Conservation (phyloP, 768 basidiomycete genomes). For the Kwoniella dejecticola region DNA sequence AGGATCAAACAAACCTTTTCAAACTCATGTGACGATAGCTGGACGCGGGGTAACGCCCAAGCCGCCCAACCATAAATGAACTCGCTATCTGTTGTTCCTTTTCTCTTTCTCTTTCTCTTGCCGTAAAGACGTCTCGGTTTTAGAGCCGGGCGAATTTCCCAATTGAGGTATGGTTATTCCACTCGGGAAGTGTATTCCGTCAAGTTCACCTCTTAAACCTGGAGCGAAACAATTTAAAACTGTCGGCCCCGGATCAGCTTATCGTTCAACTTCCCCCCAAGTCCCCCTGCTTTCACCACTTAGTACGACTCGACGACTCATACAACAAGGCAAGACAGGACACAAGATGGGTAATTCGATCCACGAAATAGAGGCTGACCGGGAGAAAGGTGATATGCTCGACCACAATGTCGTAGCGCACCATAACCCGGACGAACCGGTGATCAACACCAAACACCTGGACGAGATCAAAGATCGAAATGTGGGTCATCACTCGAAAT, state of each 20-base stretch:
- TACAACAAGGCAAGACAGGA: too few relatives aligned
- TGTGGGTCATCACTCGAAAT: slow-evolving; percentile 8
- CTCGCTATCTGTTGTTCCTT: too few relatives aligned
- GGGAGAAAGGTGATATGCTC: slow-evolving; percentile 6
- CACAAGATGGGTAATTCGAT: background rate
- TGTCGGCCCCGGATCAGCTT: background rate
- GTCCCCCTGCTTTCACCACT: too few relatives aligned
- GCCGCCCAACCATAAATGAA: too few relatives aligned
- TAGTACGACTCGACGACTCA: background rate
- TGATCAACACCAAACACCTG: slow-evolving; percentile 13
- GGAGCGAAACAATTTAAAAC: background rate
- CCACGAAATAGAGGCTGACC: background rate
- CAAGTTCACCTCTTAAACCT: background rate
- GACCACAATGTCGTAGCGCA: background rate
- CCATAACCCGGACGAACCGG: slow-evolving; percentile 9
- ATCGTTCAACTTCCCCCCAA: background rate
- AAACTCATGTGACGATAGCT: too few relatives aligned
- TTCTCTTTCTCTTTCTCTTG: too few relatives aligned
- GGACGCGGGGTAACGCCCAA: too few relatives aligned
- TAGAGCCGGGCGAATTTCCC: background rate
- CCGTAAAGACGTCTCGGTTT: too few relatives aligned
- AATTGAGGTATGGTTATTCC: background rate
- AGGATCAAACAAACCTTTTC: too few relatives aligned
- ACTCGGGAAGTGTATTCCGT: background rate
- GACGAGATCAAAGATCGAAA: slow-evolving; percentile 11